Evolutionary conservation across 768 basidiomycete species (phyloP), one percentile per base, ranked within the genome.

Genomic region (Pholiota molesta): DNA sequence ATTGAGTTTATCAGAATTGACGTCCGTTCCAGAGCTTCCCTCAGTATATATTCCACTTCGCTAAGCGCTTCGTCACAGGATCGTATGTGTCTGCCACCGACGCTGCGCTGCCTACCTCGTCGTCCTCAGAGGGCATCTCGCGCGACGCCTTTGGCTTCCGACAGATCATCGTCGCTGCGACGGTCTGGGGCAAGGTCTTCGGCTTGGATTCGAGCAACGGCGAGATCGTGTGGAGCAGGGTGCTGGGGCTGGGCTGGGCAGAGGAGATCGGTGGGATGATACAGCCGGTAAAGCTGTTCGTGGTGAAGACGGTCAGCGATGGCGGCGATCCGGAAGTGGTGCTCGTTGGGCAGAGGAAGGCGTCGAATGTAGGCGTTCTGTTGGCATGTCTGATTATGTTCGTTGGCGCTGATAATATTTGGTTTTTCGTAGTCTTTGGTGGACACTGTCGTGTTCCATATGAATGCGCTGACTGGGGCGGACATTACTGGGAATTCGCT

Each of bases 81-180:
- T 86, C 85, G 0, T 89, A 87, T 66, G 84, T 81, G 2, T 82
- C 86, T 1, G 78, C 80, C 3, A 77, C 76, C 21, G 71, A 74
- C 37, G 74, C 69, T 31, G 60, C 74, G 10, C 55, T 74, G 21
- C 65, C 71, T 52, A 65, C 73, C 29, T 66, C 79, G 5, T 62
- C 74, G 29, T 68, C 77, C 8, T 72, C 78, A 23, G 71, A 73
- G 16, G 78, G 76, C 23, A 78, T 89, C 0, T 76, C 79, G 61
- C 86, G 92, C 5, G 94, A 96, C 68, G 74, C 87, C 0, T 97
- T 96, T 71, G 95, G 94, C 0, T 94, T 97, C 75, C 82, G 90
- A 39, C 93, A 97, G 70, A 73, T 97, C 29, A 83, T 96, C 49
- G 83, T 97, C 4, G 82, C 79, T 6, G 90, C 87, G 0, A 94